Base-by-base conservation (phyloP, 768 basidiomycete species). In the Collybiopsis confluens region DNA sequence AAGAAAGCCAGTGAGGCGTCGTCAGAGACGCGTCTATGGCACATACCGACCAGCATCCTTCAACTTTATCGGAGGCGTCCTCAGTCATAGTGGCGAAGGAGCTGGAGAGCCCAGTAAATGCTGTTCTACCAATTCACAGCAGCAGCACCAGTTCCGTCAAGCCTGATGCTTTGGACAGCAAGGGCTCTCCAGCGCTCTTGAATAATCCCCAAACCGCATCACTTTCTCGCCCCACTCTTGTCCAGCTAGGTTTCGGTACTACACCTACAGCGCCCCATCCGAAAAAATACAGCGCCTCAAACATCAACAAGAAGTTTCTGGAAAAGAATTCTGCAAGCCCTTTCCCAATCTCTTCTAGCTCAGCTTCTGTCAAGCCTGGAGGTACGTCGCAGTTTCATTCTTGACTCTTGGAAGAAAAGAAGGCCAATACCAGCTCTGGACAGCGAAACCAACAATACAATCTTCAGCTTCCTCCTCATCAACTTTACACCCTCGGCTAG, bases 281-380 rank as follows among this genome's bases (percentile, higher is more conserved):
- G 27, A 98, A 98, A 77, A 85, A 88, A 64, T 95, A 94, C 70
- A 90, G 76, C 65, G 82, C 92, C 26, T 83, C 92, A 58, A 93
- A 92, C 65, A 92, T 98, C 69, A 96, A 92, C 75, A 96, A 94
- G 82, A 92, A 91, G 70, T 98, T 98, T 69, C 75, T 98, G 40
- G 90, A 93, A 74, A 96, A 95, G 79, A 88, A 87, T 52, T 83
- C 83, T 5, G 68, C 85, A 40, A 73, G 82, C 38, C 75, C 83
- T 23, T 70, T 73, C 44, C 65, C 81, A 23, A 62, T 74, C 33
- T 71, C 80, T 45, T 70, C 76, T 24, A 65, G 67, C 46, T 73
- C 76, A 28, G 64, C 73, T 44, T 62, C 74, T 38, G 59, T 69
- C 54, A 89, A 84, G 69, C 57, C 78, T 9, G 80, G 78, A 28